Base-by-base conservation (phyloP, 2,329 filamentous ascomycete species). In the Stemphylium lycopersici region DNA sequence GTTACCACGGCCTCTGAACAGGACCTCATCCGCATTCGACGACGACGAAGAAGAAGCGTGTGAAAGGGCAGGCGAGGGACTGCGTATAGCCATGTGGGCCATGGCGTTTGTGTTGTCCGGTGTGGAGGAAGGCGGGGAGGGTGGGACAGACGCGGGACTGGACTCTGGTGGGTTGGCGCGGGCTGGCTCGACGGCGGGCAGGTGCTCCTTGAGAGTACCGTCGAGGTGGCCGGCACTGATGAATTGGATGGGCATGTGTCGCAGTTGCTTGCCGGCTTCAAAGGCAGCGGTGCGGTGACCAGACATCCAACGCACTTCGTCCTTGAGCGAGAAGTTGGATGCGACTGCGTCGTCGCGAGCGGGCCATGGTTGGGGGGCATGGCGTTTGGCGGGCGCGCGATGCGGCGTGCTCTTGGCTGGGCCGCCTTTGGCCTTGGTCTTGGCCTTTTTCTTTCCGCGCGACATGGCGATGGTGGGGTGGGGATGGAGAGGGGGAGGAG, bases 1-100 rank as follows among this genome's bases (percentile, higher is more conserved):
- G 12, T 22, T 20, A 29, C 52, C 54, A 41, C 74, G 70, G 6
- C 74, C 74, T 55, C 58, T 61, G 58, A 76, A 76, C 15, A 76
- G 58, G 4, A 91, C 78, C 60, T 96, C 90, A 42, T 90, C 89
- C 65, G 87, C 55, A 24, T 56, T 65, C 8, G 62, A 67, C 12
- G 59, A 67, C 8, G 62, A 67, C 12, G 59, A 67, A 3, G 61
- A 67, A 3, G 61, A 66, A 1, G 58, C 46, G n/a, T 62, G 54
- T 4, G 70, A 74, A 3, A 42, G 49, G 3, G 64, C 57, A 6
- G 69, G 69, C 4, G 77, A 79, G 2, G 76, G 65, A 33, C 69
- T 74, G 24, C 77, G 76, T 39, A 74, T 68, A 0, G 63, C 66
- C 67, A 72, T 69, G 2, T 68, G 56, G 7, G 64, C 69, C 63